These are phyloP conservation scores for Polyplosphaeria fusca DNA, from an alignment of 495 filamentous ascomycete genomes.

Conservation along the genomic window DNA sequence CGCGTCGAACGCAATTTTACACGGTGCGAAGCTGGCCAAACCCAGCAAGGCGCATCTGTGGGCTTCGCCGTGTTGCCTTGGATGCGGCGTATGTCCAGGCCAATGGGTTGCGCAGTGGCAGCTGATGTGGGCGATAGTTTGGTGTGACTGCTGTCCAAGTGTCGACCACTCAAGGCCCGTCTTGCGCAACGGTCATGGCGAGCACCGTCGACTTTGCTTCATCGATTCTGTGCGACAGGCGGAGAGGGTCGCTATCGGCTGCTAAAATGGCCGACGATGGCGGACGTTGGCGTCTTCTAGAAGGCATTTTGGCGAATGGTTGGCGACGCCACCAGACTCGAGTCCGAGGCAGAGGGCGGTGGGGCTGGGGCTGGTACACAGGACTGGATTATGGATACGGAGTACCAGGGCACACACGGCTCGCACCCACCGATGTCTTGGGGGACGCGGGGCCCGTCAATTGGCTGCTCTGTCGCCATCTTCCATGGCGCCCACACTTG, in stretches of 20 bases:
- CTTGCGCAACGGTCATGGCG: not conserved
- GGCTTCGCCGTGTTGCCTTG: no score
- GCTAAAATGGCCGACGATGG: not conserved
- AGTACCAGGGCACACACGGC: not conserved
- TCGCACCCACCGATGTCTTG: not conserved
- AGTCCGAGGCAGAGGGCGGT: slow-evolving; percentile 1
- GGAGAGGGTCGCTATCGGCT: not conserved
- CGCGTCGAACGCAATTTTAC: slow-evolving; percentile 1
- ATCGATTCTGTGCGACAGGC: not conserved
- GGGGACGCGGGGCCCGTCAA: not conserved
- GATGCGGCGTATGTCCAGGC: not conserved
- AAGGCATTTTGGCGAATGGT: not conserved
- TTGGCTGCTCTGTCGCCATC: slow-evolving; percentile 11
- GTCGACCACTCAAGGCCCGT: not conserved
- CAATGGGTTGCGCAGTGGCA: not conserved
- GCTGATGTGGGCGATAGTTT: not conserved
- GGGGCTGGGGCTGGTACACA: no score
- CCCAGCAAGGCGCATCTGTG: not conserved
- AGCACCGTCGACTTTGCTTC: not conserved
- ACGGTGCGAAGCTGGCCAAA: not conserved
- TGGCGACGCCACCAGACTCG: not conserved
- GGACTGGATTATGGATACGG: no score
- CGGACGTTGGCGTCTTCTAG: not conserved
- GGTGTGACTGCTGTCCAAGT: no score
- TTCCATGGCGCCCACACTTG: not conserved